A percentile compares a stretch with the other conserved stretches of the same genome.
phyloP scores from a whole-genome alignment of 495 filamentous ascomycete genomes.

The Niebla homalea region DNA sequence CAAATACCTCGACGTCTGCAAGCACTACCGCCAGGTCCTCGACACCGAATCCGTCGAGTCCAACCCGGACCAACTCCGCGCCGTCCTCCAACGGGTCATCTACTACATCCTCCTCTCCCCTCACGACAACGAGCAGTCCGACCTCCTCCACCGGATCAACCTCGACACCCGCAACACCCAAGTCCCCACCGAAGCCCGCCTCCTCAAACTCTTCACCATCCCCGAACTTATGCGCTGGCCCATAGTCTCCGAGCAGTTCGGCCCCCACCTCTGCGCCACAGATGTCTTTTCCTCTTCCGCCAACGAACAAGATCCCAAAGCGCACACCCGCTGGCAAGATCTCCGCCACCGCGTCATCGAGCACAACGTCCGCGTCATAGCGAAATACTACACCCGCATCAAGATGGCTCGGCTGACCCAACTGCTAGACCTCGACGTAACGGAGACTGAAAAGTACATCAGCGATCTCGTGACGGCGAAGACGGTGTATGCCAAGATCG shows the following conservation, averaged over 20 bases:
- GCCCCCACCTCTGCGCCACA: conserved; percentile 74
- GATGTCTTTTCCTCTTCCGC: conserved; percentile 63
- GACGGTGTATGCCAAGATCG: conserved; percentile 96
- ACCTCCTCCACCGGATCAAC: conserved; percentile 86
- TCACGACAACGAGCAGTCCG: conserved; percentile 97
- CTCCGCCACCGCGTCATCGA: conserved; percentile 96
- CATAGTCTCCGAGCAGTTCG: conserved; percentile 72
- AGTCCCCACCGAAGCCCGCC: conserved; percentile 58
- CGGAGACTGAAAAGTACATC: conserved; percentile 96
- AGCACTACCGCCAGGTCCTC: conserved; percentile 89
- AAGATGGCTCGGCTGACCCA: conserved; percentile 76
- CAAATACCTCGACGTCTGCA: conserved; percentile 94
- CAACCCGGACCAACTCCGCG: conserved; percentile 69
- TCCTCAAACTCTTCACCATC: conserved; percentile 87
- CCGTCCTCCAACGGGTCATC: conserved; percentile 81
- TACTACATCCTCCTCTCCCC: conserved; percentile 95
- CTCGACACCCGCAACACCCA: conserved; percentile 48
- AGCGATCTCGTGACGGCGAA: conserved; percentile 88
- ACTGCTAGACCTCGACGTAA: conserved; percentile 79
- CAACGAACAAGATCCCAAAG: conserved; percentile 50
- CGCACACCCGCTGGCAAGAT: conserved; percentile 75
- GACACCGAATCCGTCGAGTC: conserved; percentile 90
- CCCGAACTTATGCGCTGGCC: conserved; percentile 98
- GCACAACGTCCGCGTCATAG: conserved; percentile 93
- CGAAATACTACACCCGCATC: conserved; percentile 98